Base-by-base conservation (phyloP, 768 basidiomycete species). In the Rhizopogon vesiculosus region DNA sequence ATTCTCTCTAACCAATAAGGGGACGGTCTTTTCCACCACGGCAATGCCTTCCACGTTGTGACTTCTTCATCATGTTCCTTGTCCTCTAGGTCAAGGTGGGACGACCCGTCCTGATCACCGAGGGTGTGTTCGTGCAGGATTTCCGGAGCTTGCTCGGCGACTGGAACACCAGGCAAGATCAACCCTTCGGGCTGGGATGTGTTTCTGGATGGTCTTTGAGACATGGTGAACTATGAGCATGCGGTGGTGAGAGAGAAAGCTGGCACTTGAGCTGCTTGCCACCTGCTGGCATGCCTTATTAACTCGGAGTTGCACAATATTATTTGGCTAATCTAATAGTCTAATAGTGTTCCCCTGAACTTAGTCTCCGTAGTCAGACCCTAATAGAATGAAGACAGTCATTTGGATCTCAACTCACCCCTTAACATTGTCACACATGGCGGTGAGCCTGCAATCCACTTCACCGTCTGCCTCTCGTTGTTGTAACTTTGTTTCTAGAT, bases 11-110 rank as follows among this genome's bases (percentile, higher is more conserved):
- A 90, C 91, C 89, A 91, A 72, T 75, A 78, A 0, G 87, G 77
- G 0, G 89, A 89, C 3, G 90, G 87, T 42, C 79, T 73, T 70
- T 75, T 89, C 81, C 86, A 91, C 89, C 89, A 91, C 3, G 88
- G 85, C 45, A 78, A 73, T 3, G 41, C 59, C 55, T 66, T 62
- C 58, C 69, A 63, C 46, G 63, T 59, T 0, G 51, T 45, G 15
- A 66, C 53, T 38, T 69, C 64, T 38, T 67, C 66, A 19, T 62
- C 64, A 43, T 75, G 71, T 3, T 55, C 54, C 31, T 64, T 59
- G 10, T 69, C 66, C 29, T 72, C 69, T 18, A 64, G 56, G 29
- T 64, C 50, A 45, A 62, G 50, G 40, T 61, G 44, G 44, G 51
- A 9, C 50, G 59, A 39, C 22, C 53, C 52, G 33, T 51, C 45